Conservation (phyloP, 768 basidiomycete species). For the Boletus reticuloceps region DNA sequence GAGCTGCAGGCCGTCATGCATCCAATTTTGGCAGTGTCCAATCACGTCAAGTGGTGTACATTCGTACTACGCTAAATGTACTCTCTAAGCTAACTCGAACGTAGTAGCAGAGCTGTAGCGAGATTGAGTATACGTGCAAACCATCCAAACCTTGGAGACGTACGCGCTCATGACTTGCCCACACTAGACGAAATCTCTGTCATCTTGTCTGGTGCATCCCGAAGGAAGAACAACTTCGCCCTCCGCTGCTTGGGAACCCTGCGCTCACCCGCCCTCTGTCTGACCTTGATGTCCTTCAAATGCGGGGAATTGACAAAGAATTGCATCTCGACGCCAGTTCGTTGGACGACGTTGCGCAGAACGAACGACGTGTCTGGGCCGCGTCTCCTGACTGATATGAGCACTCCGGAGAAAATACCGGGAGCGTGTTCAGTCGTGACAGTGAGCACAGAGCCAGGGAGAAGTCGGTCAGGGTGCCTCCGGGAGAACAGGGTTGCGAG, state of each 20-base stretch:
- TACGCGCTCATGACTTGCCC: conserved; percentile 21
- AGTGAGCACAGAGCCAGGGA: conserved; percentile 83
- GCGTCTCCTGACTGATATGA: conserved; percentile 77
- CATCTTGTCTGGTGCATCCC: conserved; percentile 86
- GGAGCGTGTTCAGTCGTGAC: conserved; percentile 77
- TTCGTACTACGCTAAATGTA: conserved; percentile 8
- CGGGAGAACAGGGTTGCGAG: conserved; percentile 70
- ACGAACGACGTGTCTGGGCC: conserved; percentile 88
- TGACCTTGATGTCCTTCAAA: conserved; percentile 81
- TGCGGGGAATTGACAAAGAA: conserved; percentile 85
- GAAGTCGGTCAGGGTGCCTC: conserved; percentile 62
- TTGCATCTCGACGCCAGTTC: conserved; percentile 92
- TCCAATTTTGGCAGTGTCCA: conserved; percentile 6
- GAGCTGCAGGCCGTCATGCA: conserved; percentile 8
- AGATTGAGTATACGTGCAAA: conserved; percentile 1
- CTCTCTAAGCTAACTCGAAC: not conserved
- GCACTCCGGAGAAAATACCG: conserved; percentile 83
- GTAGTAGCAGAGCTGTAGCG: conserved; percentile 2
- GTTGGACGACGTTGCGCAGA: conserved; percentile 85
- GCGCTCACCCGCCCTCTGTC: conserved; percentile 53
- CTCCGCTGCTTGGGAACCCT: conserved; percentile 58
- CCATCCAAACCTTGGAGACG: conserved; percentile 2
- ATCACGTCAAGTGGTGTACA: not conserved
- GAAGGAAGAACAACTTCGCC: conserved; percentile 81
- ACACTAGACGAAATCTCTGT: conserved; percentile 58